Percentiles rank a stretch among this genome's conserved stretches.
Conservation (phyloP, 2,329 filamentous ascomycete species). For the Monilinia laxa region DNA sequence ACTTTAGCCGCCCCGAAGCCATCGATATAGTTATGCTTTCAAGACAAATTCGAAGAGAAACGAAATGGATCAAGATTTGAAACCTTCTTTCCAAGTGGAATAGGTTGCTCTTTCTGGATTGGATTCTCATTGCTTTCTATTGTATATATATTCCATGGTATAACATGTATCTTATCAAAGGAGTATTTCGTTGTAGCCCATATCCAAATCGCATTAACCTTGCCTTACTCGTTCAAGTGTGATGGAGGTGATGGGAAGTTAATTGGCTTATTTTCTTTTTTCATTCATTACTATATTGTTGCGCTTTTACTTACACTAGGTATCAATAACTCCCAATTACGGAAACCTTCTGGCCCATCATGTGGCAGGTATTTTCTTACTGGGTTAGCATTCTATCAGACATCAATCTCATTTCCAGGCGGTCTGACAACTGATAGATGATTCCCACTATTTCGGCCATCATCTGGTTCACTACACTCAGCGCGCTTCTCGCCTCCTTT, state of each 20-base stretch:
- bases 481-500: slow-evolving; percentile 2
- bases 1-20: neutral
- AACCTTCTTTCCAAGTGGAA: slow-evolving; percentile 11
- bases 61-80: neutral
- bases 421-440: slow-evolving; percentile 40
- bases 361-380: slow-evolving; percentile 44
- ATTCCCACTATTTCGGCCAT: slow-evolving; percentile 17
- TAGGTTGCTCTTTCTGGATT: slow-evolving; percentile 3
- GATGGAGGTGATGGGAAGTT: neutral
- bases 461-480: slow-evolving; percentile 21
- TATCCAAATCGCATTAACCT: neutral
- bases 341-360: neutral
- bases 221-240: neutral
- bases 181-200: neutral
- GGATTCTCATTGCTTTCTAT: neutral
- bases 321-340: neutral
- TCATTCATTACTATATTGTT: slow-evolving; percentile 1
- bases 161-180: neutral
- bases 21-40: neutral
- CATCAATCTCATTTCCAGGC: slow-evolving; percentile 55
- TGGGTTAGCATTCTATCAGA: slow-evolving; percentile 35
- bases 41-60: neutral
- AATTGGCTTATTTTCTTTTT: neutral
- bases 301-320: neutral
- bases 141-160: neutral